Evolutionary conservation across 805 yeast genomes (phyloP), one percentile per base, ranked within the genome.

Genomic region (Lipomyces spencermartinsiae): DNA sequence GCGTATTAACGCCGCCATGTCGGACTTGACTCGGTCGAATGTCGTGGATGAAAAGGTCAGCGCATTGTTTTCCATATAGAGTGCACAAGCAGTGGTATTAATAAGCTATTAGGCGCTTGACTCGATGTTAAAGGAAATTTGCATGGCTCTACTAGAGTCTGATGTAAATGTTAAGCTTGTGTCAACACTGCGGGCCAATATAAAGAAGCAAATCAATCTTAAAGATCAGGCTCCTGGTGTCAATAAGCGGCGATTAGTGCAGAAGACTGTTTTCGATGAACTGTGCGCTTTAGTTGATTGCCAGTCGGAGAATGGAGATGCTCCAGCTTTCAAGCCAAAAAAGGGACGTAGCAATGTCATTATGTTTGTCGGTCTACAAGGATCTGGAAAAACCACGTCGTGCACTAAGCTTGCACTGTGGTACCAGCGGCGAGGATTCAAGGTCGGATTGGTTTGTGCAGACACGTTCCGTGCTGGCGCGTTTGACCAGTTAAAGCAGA

Each of bases 391-490:
- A 78, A 95, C 99, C 39, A 95, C 99, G 0, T 89, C 97, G 1
- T 93, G 98, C 87, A 95, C 99, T 1, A 95, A 95, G 59, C 58
- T 69, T 34, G 99, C 99, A 0, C 97, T 92, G 1, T 93, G 91
- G 78, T 95, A 95, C 78, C 94, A 93, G 76, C 87, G 93, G 76
- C 84, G 98, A 76, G 98, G 98, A 1, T 92, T 89, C 80, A 93
- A 93, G 78, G 97, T 92, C 59, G 98, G 98, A 63, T 83, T 95
- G 77, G 98, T 95, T 33, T 95, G 99, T 86, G 99, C 99, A 1
- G 99, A 95, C 83, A 95, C 99, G 37, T 95, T 94, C 84, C 89
- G 99, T 84, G 99, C 99, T 49, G 99, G 99, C 84, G 99, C 99
- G 1, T 94, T 94, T 82, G 99, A 94, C 80, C 99, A 94, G 83